Evolutionary conservation across 2,329 filamentous ascomycete species (phyloP).

Genomic region (Venturia oleaginea): DNA sequence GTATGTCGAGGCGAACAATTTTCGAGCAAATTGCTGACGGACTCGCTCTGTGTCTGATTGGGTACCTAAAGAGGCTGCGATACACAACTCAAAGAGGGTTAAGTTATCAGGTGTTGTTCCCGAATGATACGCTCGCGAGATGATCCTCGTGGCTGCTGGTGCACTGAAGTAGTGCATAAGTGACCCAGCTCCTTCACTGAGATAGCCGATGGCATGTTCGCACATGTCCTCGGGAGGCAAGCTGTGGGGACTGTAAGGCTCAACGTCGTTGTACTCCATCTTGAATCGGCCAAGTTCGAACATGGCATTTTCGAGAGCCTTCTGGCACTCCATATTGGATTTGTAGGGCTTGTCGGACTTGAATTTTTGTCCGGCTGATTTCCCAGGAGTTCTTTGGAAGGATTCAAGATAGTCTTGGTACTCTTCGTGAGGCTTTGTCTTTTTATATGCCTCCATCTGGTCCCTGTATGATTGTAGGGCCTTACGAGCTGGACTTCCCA

Average conservation of each 20-base stretch:
- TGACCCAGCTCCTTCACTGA: conserved; percentile 14
- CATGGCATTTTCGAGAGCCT: not conserved
- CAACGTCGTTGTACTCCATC: not conserved
- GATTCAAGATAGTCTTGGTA: too few species aligned
- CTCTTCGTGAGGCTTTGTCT: too few species aligned
- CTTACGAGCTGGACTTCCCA: conserved; percentile 7
- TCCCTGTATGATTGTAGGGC: not conserved
- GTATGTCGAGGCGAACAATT: conserved; percentile 11
- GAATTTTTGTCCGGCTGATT: conserved; percentile 5
- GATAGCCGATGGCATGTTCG: conserved; percentile 13
- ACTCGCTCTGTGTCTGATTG: conserved; percentile 13
- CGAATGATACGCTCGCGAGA: conserved; percentile 15
- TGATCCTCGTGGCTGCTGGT: conserved; percentile 11
- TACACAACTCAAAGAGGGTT: conserved; percentile 14
- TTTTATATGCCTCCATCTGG: too few species aligned
- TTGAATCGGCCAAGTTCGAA: not conserved
- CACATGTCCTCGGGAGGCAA: conserved; percentile 2
- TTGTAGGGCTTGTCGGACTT: not conserved
- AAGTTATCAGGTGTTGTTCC: not conserved
- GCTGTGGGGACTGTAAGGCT: not conserved
- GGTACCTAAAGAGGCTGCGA: conserved; percentile 16
- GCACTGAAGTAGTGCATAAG: conserved; percentile 15
- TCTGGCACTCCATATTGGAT: not conserved
- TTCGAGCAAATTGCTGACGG: not conserved
- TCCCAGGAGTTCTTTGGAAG: too few species aligned